Conservation (phyloP, 2,329 filamentous ascomycete genomes). For the Colletotrichum abscissum region DNA sequence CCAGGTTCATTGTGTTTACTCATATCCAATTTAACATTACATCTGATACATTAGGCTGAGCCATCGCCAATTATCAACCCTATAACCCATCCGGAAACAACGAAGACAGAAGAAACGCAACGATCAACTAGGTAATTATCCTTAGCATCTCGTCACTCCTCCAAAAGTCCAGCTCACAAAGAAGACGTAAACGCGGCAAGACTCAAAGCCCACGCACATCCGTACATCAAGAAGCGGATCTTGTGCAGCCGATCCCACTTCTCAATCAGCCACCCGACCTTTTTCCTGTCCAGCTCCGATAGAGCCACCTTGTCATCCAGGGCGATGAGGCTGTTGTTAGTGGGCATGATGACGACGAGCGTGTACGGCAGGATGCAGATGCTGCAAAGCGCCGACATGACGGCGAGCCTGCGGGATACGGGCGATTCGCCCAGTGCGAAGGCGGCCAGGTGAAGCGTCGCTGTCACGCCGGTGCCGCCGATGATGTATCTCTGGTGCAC, state of each 20-base stretch:
- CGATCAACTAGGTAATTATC: no score
- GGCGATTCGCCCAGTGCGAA: background rate
- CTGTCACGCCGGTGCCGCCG: background rate
- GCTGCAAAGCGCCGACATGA: constrained; percentile 8
- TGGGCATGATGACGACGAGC: background rate
- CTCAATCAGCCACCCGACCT: constrained; percentile 1
- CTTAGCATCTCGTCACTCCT: background rate
- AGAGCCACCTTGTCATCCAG: constrained; percentile 15
- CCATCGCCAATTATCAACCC: background rate
- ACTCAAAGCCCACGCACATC: background rate
- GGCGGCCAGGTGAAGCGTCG: background rate
- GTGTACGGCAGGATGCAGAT: background rate
- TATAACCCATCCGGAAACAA: background rate
- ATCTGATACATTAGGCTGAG: background rate
- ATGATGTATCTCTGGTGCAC: background rate
- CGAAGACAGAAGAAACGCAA: background rate
- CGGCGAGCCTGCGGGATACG: background rate
- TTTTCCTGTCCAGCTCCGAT: constrained; percentile 9
- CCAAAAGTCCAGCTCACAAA: background rate
- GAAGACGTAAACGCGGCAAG: background rate
- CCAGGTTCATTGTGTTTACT: background rate
- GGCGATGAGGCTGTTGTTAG: background rate
- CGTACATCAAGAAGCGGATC: background rate
- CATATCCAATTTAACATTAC: background rate
- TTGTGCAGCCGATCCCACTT: constrained; percentile 9